Base-by-base conservation (phyloP, 805 yeast genomes). In the Spencermartinsiella europaea region DNA sequence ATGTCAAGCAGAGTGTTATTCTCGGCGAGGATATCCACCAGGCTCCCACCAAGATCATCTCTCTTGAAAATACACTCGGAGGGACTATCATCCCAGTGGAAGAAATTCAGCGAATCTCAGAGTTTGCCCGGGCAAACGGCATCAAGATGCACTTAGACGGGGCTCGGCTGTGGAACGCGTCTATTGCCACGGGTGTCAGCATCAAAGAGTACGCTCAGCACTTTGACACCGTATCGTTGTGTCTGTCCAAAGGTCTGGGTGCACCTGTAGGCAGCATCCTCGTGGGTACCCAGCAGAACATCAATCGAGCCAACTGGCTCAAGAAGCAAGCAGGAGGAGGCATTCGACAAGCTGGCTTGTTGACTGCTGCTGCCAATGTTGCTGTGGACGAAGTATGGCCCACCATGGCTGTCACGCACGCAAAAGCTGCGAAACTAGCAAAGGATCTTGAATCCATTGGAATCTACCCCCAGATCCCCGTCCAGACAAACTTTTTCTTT, bases 281-380 rank as follows among this genome's bases (percentile, higher is more conserved):
- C 38, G 96, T 88, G 34, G 93, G 95, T 34, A 67, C 71, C 39
- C 59, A 62, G 34, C 67, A 69, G 42, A 74, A 80, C 56, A 81
- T 88, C 51, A 68, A 71, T 56, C 81, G 79, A 59, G 87, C 93
- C 36, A 82, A 80, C 62, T 95, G 89, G 67, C 84, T 89, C 70
- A 83, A 85, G 56, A 90, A 90, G 60, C 96, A 90, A 68, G 78
- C 79, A 54, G 97, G 97, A 61, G 96, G 96, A 56, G 96, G 96
- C 53, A 79, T 90, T 42, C 76, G 97, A 63, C 97, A 90, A 69
- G 73, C 84, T 34, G 97, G 97, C 47, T 68, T 86, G 66, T 73
- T 90, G 58, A 72, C 91, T 4, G 73, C 78, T 45, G 89, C 90
- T 85, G 96, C 95, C 2, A 63, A 73, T n/a, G 72, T 74, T 43